Percentiles rank a stretch among this genome's conserved stretches.
Evolutionary conservation across 345 rosid species (phyloP).

Genomic region (Eucalyptus leucophloia): DNA sequence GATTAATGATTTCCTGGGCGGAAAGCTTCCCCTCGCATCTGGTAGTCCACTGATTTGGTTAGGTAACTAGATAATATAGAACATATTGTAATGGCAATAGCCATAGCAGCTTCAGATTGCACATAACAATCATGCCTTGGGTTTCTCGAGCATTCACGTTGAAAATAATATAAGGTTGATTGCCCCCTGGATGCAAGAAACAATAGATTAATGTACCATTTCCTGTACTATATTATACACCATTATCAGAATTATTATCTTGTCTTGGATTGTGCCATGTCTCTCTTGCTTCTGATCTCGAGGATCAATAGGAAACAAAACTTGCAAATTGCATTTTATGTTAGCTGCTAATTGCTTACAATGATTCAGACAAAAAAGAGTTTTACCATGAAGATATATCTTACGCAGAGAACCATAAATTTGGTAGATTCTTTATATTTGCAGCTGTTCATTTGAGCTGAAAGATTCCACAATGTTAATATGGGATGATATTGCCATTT

Average conservation of each 20-base stretch:
- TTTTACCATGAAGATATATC: background rate
- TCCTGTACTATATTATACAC: background rate
- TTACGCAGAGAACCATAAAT: background rate
- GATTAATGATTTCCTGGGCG: background rate
- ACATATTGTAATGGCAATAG: background rate
- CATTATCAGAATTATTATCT: background rate
- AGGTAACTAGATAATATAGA: background rate
- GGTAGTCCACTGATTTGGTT: background rate
- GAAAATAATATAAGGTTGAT: background rate
- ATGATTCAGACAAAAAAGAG: background rate
- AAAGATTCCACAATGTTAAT: background rate
- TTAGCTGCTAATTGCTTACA: background rate
- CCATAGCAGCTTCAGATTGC: background rate
- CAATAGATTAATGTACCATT: background rate
- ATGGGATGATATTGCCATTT: background rate
- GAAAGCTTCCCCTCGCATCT: background rate
- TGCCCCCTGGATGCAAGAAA: background rate
- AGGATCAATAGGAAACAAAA: background rate
- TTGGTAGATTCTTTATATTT: background rate
- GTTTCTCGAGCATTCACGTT: background rate
- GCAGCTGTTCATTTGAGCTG: background rate
- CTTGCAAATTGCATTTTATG: background rate
- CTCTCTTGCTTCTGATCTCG: background rate
- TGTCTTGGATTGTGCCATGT: background rate
- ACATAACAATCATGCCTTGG: background rate